Evolutionary conservation across 2,329 filamentous ascomycete genomes (phyloP).

Genomic region (Neonectria hederae): DNA sequence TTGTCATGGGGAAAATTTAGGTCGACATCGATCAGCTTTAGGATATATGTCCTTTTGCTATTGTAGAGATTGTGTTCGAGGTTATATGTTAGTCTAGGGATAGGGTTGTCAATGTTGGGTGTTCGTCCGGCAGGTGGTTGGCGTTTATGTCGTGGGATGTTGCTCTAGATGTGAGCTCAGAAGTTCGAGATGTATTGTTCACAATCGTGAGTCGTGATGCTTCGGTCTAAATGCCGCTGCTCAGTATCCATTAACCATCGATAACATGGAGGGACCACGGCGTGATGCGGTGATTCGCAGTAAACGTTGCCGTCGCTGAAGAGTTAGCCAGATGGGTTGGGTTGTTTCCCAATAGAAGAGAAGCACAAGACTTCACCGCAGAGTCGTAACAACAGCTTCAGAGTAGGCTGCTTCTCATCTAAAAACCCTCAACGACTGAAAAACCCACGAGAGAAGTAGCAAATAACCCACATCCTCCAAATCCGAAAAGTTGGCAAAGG

Average conservation of each 20-base stretch:
- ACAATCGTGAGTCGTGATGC: not conserved
- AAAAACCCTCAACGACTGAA: not conserved
- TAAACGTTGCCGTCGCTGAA: not conserved
- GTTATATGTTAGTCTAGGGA: not conserved
- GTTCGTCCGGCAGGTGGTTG: not conserved
- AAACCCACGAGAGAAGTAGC: not conserved
- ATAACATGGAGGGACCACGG: not conserved
- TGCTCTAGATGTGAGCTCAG: not conserved
- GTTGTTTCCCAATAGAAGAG: not conserved
- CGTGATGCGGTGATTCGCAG: not conserved
- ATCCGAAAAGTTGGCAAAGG: not conserved
- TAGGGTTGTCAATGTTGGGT: not conserved
- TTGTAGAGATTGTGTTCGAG: too few species aligned
- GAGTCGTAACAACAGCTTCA: not conserved
- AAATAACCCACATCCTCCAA: not conserved
- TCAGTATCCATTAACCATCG: not conserved
- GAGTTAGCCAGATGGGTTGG: not conserved
- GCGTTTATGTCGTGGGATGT: not conserved
- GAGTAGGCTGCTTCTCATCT: not conserved
- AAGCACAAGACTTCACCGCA: not conserved
- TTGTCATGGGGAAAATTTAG: too few species aligned
- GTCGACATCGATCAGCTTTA: too few species aligned
- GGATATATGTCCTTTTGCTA: not conserved
- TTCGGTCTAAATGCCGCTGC: not conserved
- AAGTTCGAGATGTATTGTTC: not conserved